Evolutionary conservation across 2,329 filamentous ascomycete genomes (phyloP), one percentile per base, ranked within the genome.

Genomic region (Fusarium equiseti): DNA sequence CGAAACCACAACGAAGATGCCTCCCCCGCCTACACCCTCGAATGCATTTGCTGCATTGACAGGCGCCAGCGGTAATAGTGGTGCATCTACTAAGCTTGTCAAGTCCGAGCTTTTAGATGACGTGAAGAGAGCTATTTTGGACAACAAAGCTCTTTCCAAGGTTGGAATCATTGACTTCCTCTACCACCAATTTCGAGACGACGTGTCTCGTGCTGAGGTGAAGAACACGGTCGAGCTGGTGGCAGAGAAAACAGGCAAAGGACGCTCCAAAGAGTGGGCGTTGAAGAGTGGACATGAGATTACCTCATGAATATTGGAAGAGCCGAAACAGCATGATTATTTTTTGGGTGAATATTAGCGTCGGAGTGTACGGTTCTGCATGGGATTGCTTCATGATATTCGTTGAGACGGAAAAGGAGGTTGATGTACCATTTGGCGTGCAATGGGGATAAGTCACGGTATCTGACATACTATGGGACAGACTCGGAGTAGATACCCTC

Each of bases 151-250:
- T 11, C 69, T 83, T 12, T 82, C 81, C 51, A 83, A 83, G 52
- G 76, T 79, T 26, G 81, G 81, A 62, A 82, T 83, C 31, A 72
- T 83, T 24, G 81, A 83, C 64, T 77, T 81, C 22, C 74, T 83
- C 20, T 82, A 81, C 42, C 77, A 81, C 38, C 78, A 79, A 59
- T 81, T 83, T 44, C 79, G 77, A 22, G 76, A 79, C 45, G 73
- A 67, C 18, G 78, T 79, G n/a, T 81, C 81, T 22, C 77, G 81
- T 26, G 68, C 74, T 6, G 81, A 83, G 63, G 81, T 83, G 22
- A 83, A 82, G 77, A 82, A 83, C 31, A 83, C 81, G 2, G 66
- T 83, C 29, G 81, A 83, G 57, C 57, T 77, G 45, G 77, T 83
- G 38, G 81, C 81, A 3, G 81, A 81, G 71, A 83, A 80, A 76